Base-by-base conservation (phyloP, 768 basidiomycete species). In the Podaxis carcinomalis region DNA sequence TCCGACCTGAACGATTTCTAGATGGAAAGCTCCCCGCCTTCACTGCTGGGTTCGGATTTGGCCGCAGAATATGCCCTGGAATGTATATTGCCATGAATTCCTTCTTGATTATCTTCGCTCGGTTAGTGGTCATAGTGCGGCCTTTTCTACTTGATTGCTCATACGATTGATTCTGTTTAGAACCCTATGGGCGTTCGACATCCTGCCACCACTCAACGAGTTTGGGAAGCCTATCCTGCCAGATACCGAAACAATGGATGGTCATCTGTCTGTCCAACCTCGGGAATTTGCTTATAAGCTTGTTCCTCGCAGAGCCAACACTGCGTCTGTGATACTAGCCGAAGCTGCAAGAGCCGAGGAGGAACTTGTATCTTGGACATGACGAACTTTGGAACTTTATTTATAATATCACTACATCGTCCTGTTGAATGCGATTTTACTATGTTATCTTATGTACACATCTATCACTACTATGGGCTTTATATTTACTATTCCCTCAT, bases 51-150 rank as follows among this genome's bases (percentile, higher is more conserved):
- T 70, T 72, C 59, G 71, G 69, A 4, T 72, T 72, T 32, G 71
- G 71, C 42, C 65, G 69, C 2, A 64, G 71, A 11, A 68, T 70
- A n/a, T 72, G 69, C 39, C 71, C 71, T 3, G 69, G 71, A 1
- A 67, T 70, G 66, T 67, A 70, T 27, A 62, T 69, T 39, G 71
- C 69, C 2, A 66, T 67, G 57, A 68, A 72, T 36, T 68, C 68
- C 0, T 47, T 72, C 4, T 68, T 64, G 50, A 67, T 71, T 13
- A 50, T 68, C 2, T 64, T 70, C 25, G 57, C 68, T 23, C 64
- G 67, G 69, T 70, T 46, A 49, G 63, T 62, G 40, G 36, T 14
- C 3, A 11, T 16, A 19, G 2, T 13, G 10, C 42, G 13, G 27
- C 14, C n/a, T 36, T 51, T 40, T 11, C 19, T 14, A 13, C 14